These are phyloP conservation scores for Salix purpurea DNA, from an alignment of 345 rosid species.

Conservation along the genomic window DNA sequence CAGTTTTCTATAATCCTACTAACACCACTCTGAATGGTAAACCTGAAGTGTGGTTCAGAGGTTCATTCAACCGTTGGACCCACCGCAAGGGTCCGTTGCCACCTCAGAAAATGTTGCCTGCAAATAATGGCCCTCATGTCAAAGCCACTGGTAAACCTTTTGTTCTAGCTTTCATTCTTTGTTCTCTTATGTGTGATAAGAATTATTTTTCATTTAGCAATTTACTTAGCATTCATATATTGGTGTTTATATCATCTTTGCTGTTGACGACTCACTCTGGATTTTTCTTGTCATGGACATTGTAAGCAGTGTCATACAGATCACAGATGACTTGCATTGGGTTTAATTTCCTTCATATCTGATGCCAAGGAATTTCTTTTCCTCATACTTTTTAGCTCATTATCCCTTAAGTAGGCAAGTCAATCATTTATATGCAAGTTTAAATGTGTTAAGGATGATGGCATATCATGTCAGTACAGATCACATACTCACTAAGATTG, in stretches of 20 bases:
- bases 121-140: slow-evolving; percentile 48
- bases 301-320: background rate
- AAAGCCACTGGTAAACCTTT: slow-evolving; percentile 54
- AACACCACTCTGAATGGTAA: slow-evolving; percentile 77
- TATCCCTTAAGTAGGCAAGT: background rate
- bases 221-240: background rate
- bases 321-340: background rate
- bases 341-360: background rate
- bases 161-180: slow-evolving; percentile 5
- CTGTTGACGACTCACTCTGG: background rate
- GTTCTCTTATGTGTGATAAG: background rate
- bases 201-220: background rate
- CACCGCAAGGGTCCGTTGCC: slow-evolving; percentile 70
- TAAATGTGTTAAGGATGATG: background rate
- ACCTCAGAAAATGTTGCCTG: slow-evolving; percentile 74
- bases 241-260: background rate
- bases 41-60: slow-evolving; percentile 83
- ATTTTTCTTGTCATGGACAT: background rate
- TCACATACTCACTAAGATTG: background rate
- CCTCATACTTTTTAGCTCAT: no score
- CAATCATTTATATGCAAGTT: background rate
- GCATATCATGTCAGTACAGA: background rate
- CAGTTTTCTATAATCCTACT: slow-evolving; percentile 77
- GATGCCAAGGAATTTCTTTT: background rate
- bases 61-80: slow-evolving; percentile 93